These are phyloP conservation scores for Eimeria falciformis DNA, from an alignment of 169 alveolate species.

Conservation along the genomic window DNA sequence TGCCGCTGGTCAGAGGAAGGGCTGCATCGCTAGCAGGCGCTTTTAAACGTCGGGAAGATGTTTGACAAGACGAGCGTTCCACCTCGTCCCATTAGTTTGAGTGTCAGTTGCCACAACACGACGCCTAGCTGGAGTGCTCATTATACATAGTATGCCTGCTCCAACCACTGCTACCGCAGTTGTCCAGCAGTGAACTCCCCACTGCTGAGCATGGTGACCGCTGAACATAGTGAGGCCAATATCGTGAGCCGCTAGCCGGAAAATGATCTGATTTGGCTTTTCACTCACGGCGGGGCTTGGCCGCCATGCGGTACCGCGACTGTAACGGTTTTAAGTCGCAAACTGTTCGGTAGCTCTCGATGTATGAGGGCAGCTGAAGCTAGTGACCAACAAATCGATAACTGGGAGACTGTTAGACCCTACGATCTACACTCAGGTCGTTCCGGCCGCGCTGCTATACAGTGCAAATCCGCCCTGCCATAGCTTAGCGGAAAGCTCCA, in stretches of 20 bases:
- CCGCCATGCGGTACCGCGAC: too few relatives aligned
- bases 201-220: slow-evolving; percentile 17
- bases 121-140: slow-evolving; percentile 46
- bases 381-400: too few relatives aligned
- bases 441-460: too few relatives aligned
- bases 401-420: too few relatives aligned
- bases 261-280: slow-evolving; percentile 67
- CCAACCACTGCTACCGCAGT: slow-evolving; percentile 68
- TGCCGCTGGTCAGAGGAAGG: slow-evolving; percentile 60
- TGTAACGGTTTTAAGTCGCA: too few relatives aligned
- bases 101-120: background rate
- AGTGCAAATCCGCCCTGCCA: too few relatives aligned
- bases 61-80: background rate
- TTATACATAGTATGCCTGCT: slow-evolving; percentile 57
- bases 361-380: slow-evolving; percentile 66
- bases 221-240: too few relatives aligned
- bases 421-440: too few relatives aligned
- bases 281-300: slow-evolving; percentile 35
- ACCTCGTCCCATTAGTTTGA: background rate
- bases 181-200: slow-evolving; percentile 37
- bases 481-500: too few relatives aligned
- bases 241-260: too few relatives aligned
- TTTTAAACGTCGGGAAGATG: slow-evolving; percentile 13
- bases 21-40: slow-evolving; percentile 28
- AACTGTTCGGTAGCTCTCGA: slow-evolving; percentile 21